Conservation (phyloP, 1,139 yeast species). For the Casaregolazyma suthepensis region DNA sequence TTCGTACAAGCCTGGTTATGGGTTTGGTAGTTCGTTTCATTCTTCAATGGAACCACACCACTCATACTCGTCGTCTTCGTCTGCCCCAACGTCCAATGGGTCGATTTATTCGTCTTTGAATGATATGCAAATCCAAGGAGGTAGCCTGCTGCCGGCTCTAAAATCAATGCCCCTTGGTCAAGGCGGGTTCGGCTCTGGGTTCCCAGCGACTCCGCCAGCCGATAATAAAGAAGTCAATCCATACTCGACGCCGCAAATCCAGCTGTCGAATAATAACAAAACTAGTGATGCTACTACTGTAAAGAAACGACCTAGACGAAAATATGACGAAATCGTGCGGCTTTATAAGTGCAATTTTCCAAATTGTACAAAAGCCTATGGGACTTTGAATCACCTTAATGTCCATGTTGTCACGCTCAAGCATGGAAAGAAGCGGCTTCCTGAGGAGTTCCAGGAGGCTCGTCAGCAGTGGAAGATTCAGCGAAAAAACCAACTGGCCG, state of each 20-base stretch:
- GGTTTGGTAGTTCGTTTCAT: neutral
- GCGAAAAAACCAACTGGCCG: constrained; percentile 14
- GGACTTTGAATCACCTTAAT: constrained; percentile 69
- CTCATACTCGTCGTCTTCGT: neutral
- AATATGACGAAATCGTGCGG: constrained; percentile 65
- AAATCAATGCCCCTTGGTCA: neutral
- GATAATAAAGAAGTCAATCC: neutral
- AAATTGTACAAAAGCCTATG: constrained; percentile 65
- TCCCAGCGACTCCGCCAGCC: neutral
- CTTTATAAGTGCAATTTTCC: constrained; percentile 55
- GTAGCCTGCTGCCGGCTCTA: neutral
- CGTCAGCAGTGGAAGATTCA: constrained; percentile 32
- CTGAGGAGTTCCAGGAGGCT: constrained; percentile 57
- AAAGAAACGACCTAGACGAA: constrained; percentile 53
- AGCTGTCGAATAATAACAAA: neutral
- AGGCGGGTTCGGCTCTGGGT: neutral
- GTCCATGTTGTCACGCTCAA: constrained; percentile 68
- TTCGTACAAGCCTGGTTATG: neutral
- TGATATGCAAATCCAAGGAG: neutral
- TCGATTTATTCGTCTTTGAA: neutral
- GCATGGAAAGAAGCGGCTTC: constrained; percentile 64
- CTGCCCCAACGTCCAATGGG: neutral
- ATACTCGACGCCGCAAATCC: neutral
- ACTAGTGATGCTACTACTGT: neutral
- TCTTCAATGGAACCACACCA: neutral